phyloP scores from a whole-genome alignment of 352 stramenopile species.

The Pythium angustatum region DNA sequence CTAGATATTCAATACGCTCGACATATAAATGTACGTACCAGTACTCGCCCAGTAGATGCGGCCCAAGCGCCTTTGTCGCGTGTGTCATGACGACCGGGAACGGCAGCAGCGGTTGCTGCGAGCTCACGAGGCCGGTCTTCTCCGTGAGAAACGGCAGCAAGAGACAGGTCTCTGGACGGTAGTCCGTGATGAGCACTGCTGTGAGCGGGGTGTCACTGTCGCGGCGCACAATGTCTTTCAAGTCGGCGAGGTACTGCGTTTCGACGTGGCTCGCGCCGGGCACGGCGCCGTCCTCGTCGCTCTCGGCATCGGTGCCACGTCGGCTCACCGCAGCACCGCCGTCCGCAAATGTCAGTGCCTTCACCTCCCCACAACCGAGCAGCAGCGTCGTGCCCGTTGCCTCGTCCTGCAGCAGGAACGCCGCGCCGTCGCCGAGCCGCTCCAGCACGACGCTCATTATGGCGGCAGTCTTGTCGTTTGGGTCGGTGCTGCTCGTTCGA shows the following conservation, averaged over 20 bases:
- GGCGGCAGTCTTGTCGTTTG: no score
- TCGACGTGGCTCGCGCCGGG: constrained; percentile 30
- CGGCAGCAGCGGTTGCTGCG: constrained; percentile 33
- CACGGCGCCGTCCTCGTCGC: constrained; percentile 45
- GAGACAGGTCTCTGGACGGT: constrained; percentile 64
- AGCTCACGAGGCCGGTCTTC: constrained; percentile 40
- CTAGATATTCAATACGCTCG: no score
- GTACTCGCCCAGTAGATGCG: constrained; percentile 73
- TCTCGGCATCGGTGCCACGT: constrained; percentile 24
- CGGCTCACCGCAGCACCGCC: constrained; percentile 8
- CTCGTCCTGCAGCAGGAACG: constrained; percentile 71
- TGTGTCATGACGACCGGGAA: constrained; percentile 73
- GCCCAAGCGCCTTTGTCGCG: constrained; percentile 66
- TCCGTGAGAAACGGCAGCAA: constrained; percentile 77
- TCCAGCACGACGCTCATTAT: constrained; percentile 69
- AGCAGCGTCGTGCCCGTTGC: constrained; percentile 47
- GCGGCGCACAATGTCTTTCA: constrained; percentile 53
- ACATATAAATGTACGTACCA: no score
- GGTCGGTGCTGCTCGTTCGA: neutral
- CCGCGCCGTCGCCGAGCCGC: constrained; percentile 62
- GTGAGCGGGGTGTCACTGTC: constrained; percentile 42
- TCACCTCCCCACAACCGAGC: constrained; percentile 62
- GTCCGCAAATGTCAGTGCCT: constrained; percentile 18
- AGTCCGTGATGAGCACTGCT: constrained; percentile 68
- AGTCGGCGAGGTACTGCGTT: constrained; percentile 58